Evolutionary conservation across 2,329 filamentous ascomycete genomes (phyloP), one percentile per base, ranked within the genome.

Genomic region (Beauveria rudraprayagi): DNA sequence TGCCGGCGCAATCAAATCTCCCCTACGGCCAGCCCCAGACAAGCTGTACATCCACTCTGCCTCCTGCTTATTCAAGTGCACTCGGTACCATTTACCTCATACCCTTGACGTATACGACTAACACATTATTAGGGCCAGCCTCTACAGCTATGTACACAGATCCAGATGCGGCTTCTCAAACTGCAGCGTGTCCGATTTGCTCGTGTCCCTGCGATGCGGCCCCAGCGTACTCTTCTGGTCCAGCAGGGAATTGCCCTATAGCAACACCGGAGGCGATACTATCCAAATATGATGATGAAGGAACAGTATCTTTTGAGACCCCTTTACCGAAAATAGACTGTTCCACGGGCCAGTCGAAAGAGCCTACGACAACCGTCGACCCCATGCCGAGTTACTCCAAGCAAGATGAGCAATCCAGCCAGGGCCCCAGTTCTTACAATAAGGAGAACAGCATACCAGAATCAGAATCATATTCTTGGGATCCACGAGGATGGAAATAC

Each of bases 401-500:
- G 26, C 43, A 22, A 8, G 34, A 9, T 5, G 28, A 41, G 28
- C 17, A 17, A 24, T 16, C 51, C 11, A 55, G 8, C 16, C 57
- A 53, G 14, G 14, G 6, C 1, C 11, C 24, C 17, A 14, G 30
- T 14, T 3, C 30, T 14, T 37, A 44, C 5, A 37, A 28, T 3
- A 43, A n/a, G 2, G 44, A 43, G 2, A 28, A 55, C 10, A 26
- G 28, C 11, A 7, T 37, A 10, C 54, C 41, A 19, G n/a, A 9
- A 50, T 10, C 16, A 9, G 7, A 14, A 1, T 10, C 30, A 19
- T 28, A 41, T 26, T 30, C 11, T 52, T 52, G 46, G 11, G 11
- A 2, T 46, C 48, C 40, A 16, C 50, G 1, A 54, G 65, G 62
- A 37, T 73, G 71, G 71, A 62, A 43, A 14, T 67, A 72, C 56